These are phyloP conservation scores for Trematosphaeria pertusa DNA, from an alignment of 2,329 filamentous ascomycete genomes.

Conservation along the genomic window DNA sequence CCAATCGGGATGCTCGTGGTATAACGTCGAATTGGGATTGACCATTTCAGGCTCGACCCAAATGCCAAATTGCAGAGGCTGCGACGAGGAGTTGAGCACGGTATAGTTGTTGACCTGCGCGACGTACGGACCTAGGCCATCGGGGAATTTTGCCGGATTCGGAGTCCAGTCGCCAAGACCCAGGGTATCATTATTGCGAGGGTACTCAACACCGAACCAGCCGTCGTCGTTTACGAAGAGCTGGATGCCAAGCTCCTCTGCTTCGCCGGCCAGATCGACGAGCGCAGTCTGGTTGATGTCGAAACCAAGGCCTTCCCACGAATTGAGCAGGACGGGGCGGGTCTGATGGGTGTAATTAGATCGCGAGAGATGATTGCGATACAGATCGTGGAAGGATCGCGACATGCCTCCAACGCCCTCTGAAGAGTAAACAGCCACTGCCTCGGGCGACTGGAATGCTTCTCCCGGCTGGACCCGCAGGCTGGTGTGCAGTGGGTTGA, in stretches of 20 bases:
- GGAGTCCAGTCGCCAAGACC: constrained; percentile 70
- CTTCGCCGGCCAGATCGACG: constrained; percentile 61
- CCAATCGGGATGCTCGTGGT: constrained; percentile 69
- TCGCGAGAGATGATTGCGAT: constrained; percentile 66
- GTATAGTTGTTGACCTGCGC: constrained; percentile 59
- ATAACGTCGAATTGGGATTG: constrained; percentile 67
- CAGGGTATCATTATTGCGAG: constrained; percentile 63
- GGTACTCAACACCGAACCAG: constrained; percentile 71
- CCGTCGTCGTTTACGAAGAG: constrained; percentile 72
- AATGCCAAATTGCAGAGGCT: constrained; percentile 65
- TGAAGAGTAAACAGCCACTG: constrained; percentile 67
- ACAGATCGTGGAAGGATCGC: constrained; percentile 66
- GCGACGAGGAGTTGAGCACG: constrained; percentile 55
- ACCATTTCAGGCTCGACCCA: constrained; percentile 76
- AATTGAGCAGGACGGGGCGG: constrained; percentile 67
- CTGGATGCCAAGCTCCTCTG: constrained; percentile 65
- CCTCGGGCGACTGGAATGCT: constrained; percentile 67
- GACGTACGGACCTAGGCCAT: constrained; percentile 62
- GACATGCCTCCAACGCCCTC: constrained; percentile 68
- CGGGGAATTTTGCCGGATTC: constrained; percentile 65
- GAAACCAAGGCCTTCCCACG: constrained; percentile 70
- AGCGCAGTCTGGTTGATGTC: constrained; percentile 65
- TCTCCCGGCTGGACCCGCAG: constrained; percentile 64
- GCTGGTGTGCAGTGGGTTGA: constrained; percentile 67
- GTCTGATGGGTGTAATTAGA: constrained; percentile 61